These are phyloP conservation scores for Pyrus hybrid DNA, from an alignment of 331 rosid species.

Conservation along the genomic window DNA sequence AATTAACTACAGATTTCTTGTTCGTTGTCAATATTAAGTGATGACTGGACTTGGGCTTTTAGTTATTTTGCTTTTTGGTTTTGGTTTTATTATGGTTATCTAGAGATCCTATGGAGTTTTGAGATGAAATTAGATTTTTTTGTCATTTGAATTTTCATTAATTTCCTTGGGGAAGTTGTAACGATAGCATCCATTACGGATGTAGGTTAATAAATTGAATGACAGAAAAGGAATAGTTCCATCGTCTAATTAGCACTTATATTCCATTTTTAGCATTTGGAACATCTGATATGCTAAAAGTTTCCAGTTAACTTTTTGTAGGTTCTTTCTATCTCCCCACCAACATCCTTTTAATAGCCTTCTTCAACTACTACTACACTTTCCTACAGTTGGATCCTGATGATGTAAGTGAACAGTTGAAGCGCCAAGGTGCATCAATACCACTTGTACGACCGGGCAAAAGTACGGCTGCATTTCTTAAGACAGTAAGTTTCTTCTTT, in stretches of 20 bases:
- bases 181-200: background rate
- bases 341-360: constrained; percentile 81
- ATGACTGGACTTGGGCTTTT: background rate
- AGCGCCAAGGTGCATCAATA: constrained; percentile 96
- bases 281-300: background rate
- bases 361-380: constrained; percentile 98
- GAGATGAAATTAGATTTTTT: background rate
- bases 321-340: constrained; percentile 89
- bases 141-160: background rate
- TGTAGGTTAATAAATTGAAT: background rate
- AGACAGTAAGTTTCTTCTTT: constrained; percentile 49
- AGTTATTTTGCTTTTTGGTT: background rate
- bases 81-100: background rate
- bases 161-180: background rate
- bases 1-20: background rate
- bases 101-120: background rate
- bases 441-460: constrained; percentile 91
- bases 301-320: constrained; percentile 26
- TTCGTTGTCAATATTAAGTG: background rate
- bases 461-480: constrained; percentile 75
- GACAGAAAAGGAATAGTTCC: background rate
- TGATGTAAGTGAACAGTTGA: constrained; percentile 91
- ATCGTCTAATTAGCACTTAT: background rate
- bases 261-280: background rate
- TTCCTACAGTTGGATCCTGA: constrained; percentile 97